These are phyloP conservation scores for Yarrowia galli DNA, from an alignment of 1,139 yeast genomes.

Conservation along the genomic window DNA sequence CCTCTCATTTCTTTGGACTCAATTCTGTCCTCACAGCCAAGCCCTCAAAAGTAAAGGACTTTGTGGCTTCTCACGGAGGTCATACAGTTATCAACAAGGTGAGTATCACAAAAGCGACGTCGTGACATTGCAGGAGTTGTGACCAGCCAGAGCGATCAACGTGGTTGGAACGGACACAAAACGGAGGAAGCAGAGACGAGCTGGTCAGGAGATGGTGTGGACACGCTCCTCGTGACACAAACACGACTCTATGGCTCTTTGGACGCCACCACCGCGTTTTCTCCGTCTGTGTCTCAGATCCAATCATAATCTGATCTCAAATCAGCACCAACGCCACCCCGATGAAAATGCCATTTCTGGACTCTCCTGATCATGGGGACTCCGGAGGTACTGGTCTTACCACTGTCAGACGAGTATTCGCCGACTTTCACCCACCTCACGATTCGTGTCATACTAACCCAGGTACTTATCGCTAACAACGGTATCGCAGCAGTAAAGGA, in stretches of 20 bases:
- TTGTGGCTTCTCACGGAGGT: constrained; percentile 86
- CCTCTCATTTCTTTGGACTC: constrained; percentile 79
- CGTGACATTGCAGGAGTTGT: no score
- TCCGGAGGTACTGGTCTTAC: not conserved
- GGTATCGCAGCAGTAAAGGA: constrained; percentile 99
- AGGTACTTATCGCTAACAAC: constrained; percentile 89
- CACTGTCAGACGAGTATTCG: no score
- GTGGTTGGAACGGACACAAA: no score
- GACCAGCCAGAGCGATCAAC: not conserved
- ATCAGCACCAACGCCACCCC: not conserved
- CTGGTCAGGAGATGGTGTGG: no score
- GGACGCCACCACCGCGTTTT: not conserved
- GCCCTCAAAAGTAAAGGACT: constrained; percentile 77
- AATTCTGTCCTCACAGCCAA: constrained; percentile 79
- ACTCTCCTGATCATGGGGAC: not conserved
- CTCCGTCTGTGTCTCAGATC: not conserved
- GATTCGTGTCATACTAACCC: constrained; percentile 25
- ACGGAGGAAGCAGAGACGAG: no score
- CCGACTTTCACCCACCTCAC: not conserved
- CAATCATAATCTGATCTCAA: not conserved
- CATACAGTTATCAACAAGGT: constrained; percentile 88
- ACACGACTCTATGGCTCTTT: not conserved
- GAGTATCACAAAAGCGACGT: no score
- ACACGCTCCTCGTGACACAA: not conserved
- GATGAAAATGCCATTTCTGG: not conserved